Base-by-base conservation (phyloP, 2,329 filamentous ascomycete genomes). In the Colletotrichum sp. region DNA sequence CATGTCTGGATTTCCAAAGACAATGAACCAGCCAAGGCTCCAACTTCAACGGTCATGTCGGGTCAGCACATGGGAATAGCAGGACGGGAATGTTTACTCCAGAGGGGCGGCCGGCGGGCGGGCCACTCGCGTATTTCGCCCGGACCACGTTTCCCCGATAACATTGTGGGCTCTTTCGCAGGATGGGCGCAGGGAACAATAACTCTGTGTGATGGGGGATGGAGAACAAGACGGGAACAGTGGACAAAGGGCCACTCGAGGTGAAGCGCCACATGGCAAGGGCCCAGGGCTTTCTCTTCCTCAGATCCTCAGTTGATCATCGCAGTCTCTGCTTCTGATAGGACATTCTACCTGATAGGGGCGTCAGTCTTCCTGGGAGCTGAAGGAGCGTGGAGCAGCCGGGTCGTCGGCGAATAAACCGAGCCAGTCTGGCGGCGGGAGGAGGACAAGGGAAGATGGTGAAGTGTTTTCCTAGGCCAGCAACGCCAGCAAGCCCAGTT, bases 331-430 rank as follows among this genome's bases (percentile, higher is more conserved):
- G n/a, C 43, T 21, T 13, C n/a, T 52, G 43, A 52, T 52, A 21
- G 43, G 43, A 21, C 6, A 13, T 52, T 52, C 13, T 13, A 21
- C 43, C 8, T 32, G 28, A 34, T 34, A 61, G 58, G 4, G 58
- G 58, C 58, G 58, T 61, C 58, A 10, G 58, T 18, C 18, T 26
- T 30, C 58, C 58, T 61, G 61, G 43, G 36, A 65, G 36, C 61
- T 32, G 48, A 71, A 55, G 7, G 13, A 36, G 7, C 8, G 52
- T 52, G 55, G 65, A 61, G 21, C n/a, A 6, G 32, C 30, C 64
- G 71, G 70, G 58, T 30, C 58, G 15, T 61, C 70, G 74, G 70
- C 74, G 65, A 76, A 52, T 69, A 65, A 69, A 67, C 64, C 73
- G 48, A 69, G 57, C 70, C 73, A 73, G 18, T 60, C 43, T 38